Base-by-base conservation (phyloP, 164 flowering plant genomes). In the Chimonanthus salicifolius region DNA sequence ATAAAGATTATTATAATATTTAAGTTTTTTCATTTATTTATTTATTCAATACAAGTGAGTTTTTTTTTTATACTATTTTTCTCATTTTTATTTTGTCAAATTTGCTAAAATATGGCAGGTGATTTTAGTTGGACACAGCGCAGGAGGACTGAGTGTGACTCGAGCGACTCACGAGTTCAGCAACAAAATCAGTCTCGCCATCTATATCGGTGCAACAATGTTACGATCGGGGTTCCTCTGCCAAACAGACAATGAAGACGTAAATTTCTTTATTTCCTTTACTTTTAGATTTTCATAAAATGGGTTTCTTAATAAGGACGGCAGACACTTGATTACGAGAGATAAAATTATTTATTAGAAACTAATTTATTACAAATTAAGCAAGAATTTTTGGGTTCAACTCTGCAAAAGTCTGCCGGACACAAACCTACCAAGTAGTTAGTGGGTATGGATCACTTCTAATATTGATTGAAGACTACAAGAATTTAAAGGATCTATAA, bases 61-160 rank as follows among this genome's bases (percentile, higher is more conserved):
- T 3, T 18, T 58, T 21, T n/a, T 48, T 5, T 4, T 6, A 21
- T 2, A 47, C n/a, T 72, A 9, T 49, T 49, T 54, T 20, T n/a
- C 43, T 21, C 4, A 47, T 65, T 45, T 6, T 67, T 47, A 49
- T n/a, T 67, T 15, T 66, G 54, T n/a, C 21, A 44, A 43, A 13
- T 45, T 64, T 43, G 33, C 49, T 16, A 7, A 7, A 45, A 48
- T 8, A 64, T 75, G 33, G 15, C 85, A 92, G 97, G 89, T 93
- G 7, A 84, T 93, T 47, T 74, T 94, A 80, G 97, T 94, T 2
- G 98, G 98, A n/a, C 97, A 90, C 70, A 94, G 98, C 68, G 97
- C 98, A 0, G 98, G 97, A 65, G 98, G 98, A 16, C 62, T 90
- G 18, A 92, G 91, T 63, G 75, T 94, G 6, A 90, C 94, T 0